These are phyloP conservation scores for Myxozyma neotropica DNA, from an alignment of 805 yeast genomes.

Conservation along the genomic window DNA sequence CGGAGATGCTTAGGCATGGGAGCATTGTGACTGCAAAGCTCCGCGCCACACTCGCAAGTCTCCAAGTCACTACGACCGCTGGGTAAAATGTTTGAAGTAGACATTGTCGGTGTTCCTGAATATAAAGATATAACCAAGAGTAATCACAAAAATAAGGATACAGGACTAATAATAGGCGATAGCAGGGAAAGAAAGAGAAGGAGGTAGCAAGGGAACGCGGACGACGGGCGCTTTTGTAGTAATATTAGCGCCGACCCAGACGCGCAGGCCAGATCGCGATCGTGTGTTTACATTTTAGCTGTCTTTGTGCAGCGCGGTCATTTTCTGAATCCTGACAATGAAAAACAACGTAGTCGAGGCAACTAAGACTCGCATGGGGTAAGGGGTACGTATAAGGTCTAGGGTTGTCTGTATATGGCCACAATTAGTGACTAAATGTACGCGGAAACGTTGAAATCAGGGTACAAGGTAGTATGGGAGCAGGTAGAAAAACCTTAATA, in stretches of 20 bases:
- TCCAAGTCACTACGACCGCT: background rate
- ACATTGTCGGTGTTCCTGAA: background rate
- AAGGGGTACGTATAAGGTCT: too few relatives aligned
- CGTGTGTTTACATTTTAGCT: too few relatives aligned
- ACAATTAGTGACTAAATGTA: background rate
- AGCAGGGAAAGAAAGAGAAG: too few relatives aligned
- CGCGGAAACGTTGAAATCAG: background rate
- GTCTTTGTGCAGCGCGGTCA: too few relatives aligned
- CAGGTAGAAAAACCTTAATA: background rate
- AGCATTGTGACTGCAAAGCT: background rate
- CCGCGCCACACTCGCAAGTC: background rate
- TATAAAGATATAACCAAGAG: background rate
- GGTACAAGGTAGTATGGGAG: conserved; percentile 1
- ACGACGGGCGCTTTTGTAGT: too few relatives aligned
- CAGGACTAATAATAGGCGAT: background rate
- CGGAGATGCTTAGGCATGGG: conserved; percentile 14
- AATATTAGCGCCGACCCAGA: too few relatives aligned
- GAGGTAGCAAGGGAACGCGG: too few relatives aligned
- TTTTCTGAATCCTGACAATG: too few relatives aligned
- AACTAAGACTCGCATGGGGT: too few relatives aligned
- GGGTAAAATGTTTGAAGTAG: background rate
- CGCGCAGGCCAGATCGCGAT: too few relatives aligned
- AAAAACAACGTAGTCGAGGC: too few relatives aligned
- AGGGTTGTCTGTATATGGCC: too few relatives aligned
- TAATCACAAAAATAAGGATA: background rate